These are phyloP conservation scores for Planoprotostelium fungivorum DNA, from an alignment of 78 protist species.

Conservation along the genomic window DNA sequence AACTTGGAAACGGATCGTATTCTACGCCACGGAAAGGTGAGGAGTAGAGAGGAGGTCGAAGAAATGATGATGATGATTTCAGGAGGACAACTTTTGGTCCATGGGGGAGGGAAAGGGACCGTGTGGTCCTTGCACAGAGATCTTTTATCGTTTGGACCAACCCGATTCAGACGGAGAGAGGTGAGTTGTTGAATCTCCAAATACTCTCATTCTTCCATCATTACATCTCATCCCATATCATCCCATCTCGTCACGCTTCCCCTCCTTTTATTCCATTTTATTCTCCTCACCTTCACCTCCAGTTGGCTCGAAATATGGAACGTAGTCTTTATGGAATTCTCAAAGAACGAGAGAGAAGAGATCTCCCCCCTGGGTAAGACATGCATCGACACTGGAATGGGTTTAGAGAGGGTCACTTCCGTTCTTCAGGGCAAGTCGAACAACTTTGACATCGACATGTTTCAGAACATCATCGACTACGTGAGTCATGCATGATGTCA, in stretches of 20 bases:
- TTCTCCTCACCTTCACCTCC: too few relatives aligned
- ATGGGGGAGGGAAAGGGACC: constrained; percentile 76
- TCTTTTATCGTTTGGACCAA: constrained; percentile 37
- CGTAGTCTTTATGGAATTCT: constrained; percentile 71
- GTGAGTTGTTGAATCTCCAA: neutral
- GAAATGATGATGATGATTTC: neutral
- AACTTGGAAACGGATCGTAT: constrained; percentile 37
- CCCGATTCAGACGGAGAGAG: constrained; percentile 26
- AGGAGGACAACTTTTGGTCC: constrained; percentile 70
- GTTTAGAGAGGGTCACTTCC: constrained; percentile 70
- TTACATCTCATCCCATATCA: too few relatives aligned
- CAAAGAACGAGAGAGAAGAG: neutral
- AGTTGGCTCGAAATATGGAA: constrained; percentile 78
- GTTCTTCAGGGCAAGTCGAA: constrained; percentile 45
- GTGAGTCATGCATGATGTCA: constrained; percentile 9
- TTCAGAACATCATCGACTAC: constrained; percentile 41
- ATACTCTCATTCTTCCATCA: too few relatives aligned
- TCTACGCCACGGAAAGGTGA: constrained; percentile 24
- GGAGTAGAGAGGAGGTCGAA: constrained; percentile 31
- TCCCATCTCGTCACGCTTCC: too few relatives aligned
- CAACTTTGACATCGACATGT: constrained; percentile 60
- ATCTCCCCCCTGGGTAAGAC: constrained; percentile 18
- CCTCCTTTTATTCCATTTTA: too few relatives aligned
- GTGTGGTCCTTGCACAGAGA: constrained; percentile 83
- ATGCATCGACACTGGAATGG: constrained; percentile 85